A percentile compares a stretch with the other conserved stretches of the same genome.
Evolutionary conservation across 2,329 filamentous ascomycete genomes (phyloP).

Genomic region (Madurella mycetomatis): DNA sequence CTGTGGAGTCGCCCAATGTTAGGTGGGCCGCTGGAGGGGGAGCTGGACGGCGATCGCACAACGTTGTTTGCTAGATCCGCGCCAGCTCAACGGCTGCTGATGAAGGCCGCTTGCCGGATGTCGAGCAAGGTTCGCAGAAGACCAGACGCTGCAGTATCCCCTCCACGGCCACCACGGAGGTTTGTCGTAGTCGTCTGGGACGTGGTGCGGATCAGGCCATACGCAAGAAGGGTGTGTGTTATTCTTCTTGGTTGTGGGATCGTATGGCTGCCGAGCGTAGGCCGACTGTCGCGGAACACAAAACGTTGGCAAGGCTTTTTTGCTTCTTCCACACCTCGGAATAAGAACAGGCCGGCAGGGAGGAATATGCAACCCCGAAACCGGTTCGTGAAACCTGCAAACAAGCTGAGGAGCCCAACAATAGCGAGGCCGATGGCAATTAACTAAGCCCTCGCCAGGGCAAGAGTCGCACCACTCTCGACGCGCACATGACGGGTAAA

Average conservation of each 20-base stretch:
- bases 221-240: neutral
- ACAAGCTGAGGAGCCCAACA: neutral
- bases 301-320: neutral
- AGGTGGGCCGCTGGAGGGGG: neutral
- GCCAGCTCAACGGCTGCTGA: neutral
- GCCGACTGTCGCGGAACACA: neutral
- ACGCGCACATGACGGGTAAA: neutral
- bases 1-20: no score
- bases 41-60: neutral
- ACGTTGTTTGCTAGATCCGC: neutral
- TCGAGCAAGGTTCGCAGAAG: no score
- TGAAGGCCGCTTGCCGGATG: neutral
- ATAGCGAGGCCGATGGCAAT: slow-evolving; percentile 1
- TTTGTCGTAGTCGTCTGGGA: neutral
- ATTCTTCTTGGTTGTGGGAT: no score
- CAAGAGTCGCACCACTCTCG: neutral
- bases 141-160: no score
- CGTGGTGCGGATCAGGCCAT: neutral
- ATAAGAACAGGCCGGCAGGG: neutral
- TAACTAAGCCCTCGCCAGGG: neutral
- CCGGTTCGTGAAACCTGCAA: neutral
- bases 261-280: neutral
- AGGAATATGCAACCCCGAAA: neutral
- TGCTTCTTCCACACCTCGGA: neutral
- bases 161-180: neutral